Base-by-base conservation (phyloP, 2,329 filamentous ascomycete species). In the Neopestalotiopsis rosae region DNA sequence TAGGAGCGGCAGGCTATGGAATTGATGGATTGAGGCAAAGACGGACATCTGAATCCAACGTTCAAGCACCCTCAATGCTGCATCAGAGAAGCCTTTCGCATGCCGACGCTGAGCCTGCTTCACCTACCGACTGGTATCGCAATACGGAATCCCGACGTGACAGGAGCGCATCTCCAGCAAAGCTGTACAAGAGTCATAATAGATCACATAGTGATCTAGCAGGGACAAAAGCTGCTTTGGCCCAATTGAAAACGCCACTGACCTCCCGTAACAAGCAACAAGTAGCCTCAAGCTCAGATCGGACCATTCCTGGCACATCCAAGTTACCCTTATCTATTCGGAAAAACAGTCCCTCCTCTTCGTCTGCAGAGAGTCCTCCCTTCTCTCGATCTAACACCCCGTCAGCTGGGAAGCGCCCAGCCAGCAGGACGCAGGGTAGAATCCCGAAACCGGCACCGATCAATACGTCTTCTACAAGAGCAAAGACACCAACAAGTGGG, bases 21-120 rank as follows among this genome's bases (percentile, higher is more conserved):
- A 92, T 92, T 71, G 83, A 87, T 69, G 78, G 80, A 42, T 75
- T 82, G 64, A 82, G 86, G 65, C 83, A 85, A 69, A 84, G 91
- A 71, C 87, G 91, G 79, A 91, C 90, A 28, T 93, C 92, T 58
- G 93, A 95, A 75, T 91, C 92, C n/a, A 90, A 86, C 76, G 80
- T 92, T 72, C 85, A 87, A 71, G 86, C 85, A 72, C 80, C 86
- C 69, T 82, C 79, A 70, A 75, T 79, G 65, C 71, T 77, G 61
- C 85, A 87, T 71, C 84, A 85, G 67, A 83, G 88, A 72, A 89
- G 85, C 73, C 81, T 86, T 69, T 90, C 89, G 59, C 84, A 90
- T 72, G 81, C 84, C 52, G 86, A 88, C 71, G 77, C 82, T 68
- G 88, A 91, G 71, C 88, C 90, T 14, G 80, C 87, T 14, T 93